Conservation (phyloP, 306 rosid species). For the Delonix regia region DNA sequence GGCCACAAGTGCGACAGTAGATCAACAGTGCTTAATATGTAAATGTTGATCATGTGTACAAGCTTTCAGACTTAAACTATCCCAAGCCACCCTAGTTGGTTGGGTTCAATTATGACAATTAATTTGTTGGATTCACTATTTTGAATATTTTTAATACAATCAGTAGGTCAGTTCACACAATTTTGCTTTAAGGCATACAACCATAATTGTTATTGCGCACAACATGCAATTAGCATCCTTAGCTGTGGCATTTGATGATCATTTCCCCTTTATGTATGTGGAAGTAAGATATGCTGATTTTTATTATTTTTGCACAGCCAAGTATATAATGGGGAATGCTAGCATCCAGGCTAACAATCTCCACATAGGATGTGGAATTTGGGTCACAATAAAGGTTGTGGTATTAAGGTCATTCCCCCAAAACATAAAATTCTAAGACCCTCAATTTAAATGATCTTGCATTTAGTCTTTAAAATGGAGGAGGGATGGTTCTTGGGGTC, state of each 20-base stretch:
- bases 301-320: not conserved
- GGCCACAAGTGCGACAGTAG: not conserved
- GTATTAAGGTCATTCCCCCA: not conserved
- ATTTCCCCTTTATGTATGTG: not conserved
- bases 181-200: not conserved
- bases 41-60: not conserved
- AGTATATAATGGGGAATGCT: not conserved
- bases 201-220: not conserved
- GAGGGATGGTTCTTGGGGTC: too few species aligned
- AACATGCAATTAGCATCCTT: not conserved
- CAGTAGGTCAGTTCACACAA: too few species aligned
- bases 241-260: not conserved
- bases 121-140: constrained; percentile 1
- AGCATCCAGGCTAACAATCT: not conserved
- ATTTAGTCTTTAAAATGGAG: too few species aligned
- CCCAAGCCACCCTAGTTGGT: constrained; percentile 7
- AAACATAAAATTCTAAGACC: not conserved
- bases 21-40: not conserved
- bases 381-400: not conserved
- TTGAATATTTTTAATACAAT: not conserved
- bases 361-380: not conserved
- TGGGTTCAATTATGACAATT: not conserved
- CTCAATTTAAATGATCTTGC: not conserved
- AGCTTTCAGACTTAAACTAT: constrained; percentile 1
- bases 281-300: not conserved